A percentile compares a stretch with the other conserved stretches of the same genome.
These are phyloP conservation scores for Amanita jacksonii DNA, from an alignment of 768 basidiomycete species.

Conservation along the genomic window DNA sequence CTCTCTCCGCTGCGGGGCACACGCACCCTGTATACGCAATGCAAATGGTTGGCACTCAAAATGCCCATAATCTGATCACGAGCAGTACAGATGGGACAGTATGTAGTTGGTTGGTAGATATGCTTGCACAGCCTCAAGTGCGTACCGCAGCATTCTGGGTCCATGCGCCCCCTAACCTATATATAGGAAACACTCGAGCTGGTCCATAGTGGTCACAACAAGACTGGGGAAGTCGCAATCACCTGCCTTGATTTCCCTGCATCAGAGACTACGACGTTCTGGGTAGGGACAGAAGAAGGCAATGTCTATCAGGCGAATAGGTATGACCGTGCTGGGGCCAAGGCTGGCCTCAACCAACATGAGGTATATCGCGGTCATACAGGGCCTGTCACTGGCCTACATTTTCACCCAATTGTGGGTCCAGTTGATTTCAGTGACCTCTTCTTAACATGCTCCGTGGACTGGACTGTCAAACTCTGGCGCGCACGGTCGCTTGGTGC, in stretches of 20 bases:
- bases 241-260: constrained; percentile 91
- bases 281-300: constrained; percentile 97
- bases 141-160: background rate
- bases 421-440: constrained; percentile 93
- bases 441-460: constrained; percentile 87
- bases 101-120: constrained; percentile 97
- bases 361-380: constrained; percentile 91
- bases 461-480: constrained; percentile 99
- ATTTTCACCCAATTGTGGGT: constrained; percentile 90
- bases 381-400: constrained; percentile 88
- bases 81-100: constrained; percentile 96
- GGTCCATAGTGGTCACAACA: constrained; percentile 83
- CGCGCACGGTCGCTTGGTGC: constrained; percentile 70
- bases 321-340: constrained; percentile 93
- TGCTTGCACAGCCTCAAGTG: constrained; percentile 97
- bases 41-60: constrained; percentile 97
- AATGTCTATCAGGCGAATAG: constrained; percentile 95
- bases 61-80: constrained; percentile 95
- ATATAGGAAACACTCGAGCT: constrained; percentile 88
- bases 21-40: constrained; percentile 99
- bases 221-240: constrained; percentile 94
- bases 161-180: background rate
- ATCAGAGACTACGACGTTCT: constrained; percentile 95
- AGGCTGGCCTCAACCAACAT: constrained; percentile 89
- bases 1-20: constrained; percentile 90